A percentile compares a stretch with the other conserved stretches of the same genome.
Conservation (phyloP, 108 stramenopile genomes). For the Nitzschia sp. region DNA sequence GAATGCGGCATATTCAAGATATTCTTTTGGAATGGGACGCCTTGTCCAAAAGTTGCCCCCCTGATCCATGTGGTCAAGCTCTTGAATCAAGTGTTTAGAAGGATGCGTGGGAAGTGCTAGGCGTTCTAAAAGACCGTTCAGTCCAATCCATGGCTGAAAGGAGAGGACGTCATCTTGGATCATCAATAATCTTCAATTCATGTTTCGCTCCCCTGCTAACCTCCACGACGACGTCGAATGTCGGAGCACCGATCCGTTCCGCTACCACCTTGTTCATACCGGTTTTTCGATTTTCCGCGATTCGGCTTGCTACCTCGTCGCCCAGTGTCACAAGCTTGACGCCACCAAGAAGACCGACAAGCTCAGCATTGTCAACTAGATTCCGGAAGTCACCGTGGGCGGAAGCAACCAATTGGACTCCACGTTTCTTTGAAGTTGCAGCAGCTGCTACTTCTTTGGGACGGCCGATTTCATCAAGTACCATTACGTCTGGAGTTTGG, state of each 20-base stretch:
- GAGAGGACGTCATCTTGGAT: no score
- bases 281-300: conserved; percentile 11
- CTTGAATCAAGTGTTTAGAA: neutral
- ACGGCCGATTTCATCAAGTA: conserved; percentile 66
- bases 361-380: conserved; percentile 52
- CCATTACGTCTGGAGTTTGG: conserved; percentile 63
- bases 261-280: conserved; percentile 23
- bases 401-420: conserved; percentile 66
- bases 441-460: conserved; percentile 59
- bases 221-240: conserved; percentile 57
- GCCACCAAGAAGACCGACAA: conserved; percentile 57
- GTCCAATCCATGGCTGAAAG: neutral
- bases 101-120: neutral
- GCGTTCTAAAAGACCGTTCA: neutral
- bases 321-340: conserved; percentile 48
- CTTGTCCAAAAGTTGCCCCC: neutral
- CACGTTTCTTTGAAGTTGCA: conserved; percentile 48
- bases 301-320: conserved; percentile 35
- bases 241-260: conserved; percentile 30
- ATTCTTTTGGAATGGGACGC: neutral
- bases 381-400: conserved; percentile 64
- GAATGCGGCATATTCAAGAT: neutral
- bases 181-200: conserved; percentile 44
- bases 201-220: conserved; percentile 24
- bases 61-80: neutral